Evolutionary conservation across 2,329 filamentous ascomycete species (phyloP).

Genomic region (Ophiostoma quercus): DNA sequence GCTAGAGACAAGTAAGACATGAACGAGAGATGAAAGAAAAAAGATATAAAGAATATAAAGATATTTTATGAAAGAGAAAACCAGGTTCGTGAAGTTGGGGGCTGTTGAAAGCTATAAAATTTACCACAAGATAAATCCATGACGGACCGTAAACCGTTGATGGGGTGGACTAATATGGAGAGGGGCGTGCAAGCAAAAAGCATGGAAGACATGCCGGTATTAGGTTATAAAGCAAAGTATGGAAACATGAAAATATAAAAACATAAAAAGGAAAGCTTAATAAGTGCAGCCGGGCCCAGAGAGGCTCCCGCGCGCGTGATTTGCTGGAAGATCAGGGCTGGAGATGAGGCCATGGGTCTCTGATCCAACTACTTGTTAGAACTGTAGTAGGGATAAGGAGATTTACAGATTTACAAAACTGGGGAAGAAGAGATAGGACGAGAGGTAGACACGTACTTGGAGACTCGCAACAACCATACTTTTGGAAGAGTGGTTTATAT

Average conservation of each 20-base stretch:
- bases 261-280: background rate
- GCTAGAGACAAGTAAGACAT: background rate
- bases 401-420: background rate
- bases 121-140: background rate
- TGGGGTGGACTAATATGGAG: slow-evolving; percentile 1
- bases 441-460: background rate
- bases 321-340: slow-evolving; percentile 1
- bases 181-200: background rate
- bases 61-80: background rate
- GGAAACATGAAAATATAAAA: no score
- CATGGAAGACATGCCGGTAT: background rate
- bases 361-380: background rate
- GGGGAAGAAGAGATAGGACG: slow-evolving; percentile 1
- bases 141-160: background rate
- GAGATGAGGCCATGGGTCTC: background rate
- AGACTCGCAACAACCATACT: background rate
- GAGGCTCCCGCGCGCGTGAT: background rate
- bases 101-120: background rate
- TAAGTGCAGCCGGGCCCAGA: background rate
- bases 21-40: background rate
- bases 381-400: background rate
- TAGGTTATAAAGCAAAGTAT: background rate
- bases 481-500: background rate
- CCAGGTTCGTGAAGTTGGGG: background rate
- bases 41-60: background rate